Evolutionary conservation across 148 eudicot species (phyloP), one percentile per base, ranked within the genome.

Genomic region (Persicaria maculosa): DNA sequence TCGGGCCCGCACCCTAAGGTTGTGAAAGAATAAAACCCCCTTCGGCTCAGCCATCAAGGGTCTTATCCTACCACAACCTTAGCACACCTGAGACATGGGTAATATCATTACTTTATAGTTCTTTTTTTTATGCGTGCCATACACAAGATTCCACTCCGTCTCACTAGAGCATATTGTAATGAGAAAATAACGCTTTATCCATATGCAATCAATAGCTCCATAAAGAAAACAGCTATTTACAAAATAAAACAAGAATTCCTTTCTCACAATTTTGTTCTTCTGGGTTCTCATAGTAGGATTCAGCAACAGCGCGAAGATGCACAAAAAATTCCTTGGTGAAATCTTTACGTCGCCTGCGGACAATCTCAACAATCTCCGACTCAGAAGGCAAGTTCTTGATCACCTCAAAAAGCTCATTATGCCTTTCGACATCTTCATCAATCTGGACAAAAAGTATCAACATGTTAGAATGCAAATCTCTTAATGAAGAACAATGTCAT

Each of bases 261-360:
- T 64, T 20, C 90, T 87, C 72, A 95, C 99, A 94, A 81, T 86
- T 83, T 83, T 89, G 93, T 82, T 89, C 90, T 7, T 81, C 79
- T 12, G 87, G 91, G 77, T 95, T 76, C 62, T 95, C 96, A 80
- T 84, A 79, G 79, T 88, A 92, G 15, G 99, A 95, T 72, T 85
- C 87, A 50, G 96, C 96, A 72, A 95, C 91, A 61, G 88, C 86
- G 68, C 83, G 78, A 81, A 95, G 79, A 89, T 95, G 99, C 59
- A 70, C 68, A 65, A 95, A 95, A 72, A 95, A 95, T 74, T 95
- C 99, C 69, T 87, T 79, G 5, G 99, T 95, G 77, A 95, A 95
- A 77, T 95, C 93, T 86, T 92, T 95, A 61, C 99, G 99, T 44
- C 97, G 96, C 84, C 83, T 88, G 17, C 88, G 81, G 73, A 95